Percentiles rank a stretch among this genome's conserved stretches.
phyloP scores from a whole-genome alignment of 352 stramenopile genomes.

The Phytophthora lateralis region DNA sequence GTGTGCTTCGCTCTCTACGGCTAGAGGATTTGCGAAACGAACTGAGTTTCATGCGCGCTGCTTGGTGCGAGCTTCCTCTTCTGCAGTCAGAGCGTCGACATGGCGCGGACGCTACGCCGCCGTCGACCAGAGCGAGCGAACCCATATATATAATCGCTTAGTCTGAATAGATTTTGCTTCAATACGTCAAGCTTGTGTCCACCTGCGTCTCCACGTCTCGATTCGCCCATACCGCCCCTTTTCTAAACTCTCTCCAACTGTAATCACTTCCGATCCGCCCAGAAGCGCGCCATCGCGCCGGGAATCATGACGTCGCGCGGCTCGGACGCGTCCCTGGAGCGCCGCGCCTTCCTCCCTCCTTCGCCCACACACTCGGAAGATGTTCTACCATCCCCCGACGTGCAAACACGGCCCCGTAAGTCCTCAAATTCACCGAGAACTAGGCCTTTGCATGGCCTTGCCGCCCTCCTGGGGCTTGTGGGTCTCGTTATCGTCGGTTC shows the following conservation, averaged over 20 bases:
- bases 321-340: conserved; percentile 26
- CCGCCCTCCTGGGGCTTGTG: conserved; percentile 17
- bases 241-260: conserved; percentile 3
- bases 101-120: conserved; percentile 3
- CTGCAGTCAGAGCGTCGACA: conserved; percentile 5
- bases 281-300: neutral
- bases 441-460: conserved; percentile 16
- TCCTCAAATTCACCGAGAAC: neutral
- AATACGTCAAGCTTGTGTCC: neutral
- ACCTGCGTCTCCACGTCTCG: neutral
- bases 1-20: no score
- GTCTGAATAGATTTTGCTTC: conserved; percentile 44
- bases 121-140: conserved; percentile 14
- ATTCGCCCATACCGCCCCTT: neutral
- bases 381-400: neutral
- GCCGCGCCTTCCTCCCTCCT: conserved; percentile 28
- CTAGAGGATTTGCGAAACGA: no score
- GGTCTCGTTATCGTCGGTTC: conserved; percentile 23
- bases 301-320: conserved; percentile 11
- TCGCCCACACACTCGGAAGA: conserved; percentile 15
- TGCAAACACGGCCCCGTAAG: conserved; percentile 23
- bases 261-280: neutral
- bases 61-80: neutral
- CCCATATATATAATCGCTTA: conserved; percentile 43
- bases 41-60: no score